phyloP scores from a whole-genome alignment of 768 basidiomycete species.

The Pleurotus eryngii region DNA sequence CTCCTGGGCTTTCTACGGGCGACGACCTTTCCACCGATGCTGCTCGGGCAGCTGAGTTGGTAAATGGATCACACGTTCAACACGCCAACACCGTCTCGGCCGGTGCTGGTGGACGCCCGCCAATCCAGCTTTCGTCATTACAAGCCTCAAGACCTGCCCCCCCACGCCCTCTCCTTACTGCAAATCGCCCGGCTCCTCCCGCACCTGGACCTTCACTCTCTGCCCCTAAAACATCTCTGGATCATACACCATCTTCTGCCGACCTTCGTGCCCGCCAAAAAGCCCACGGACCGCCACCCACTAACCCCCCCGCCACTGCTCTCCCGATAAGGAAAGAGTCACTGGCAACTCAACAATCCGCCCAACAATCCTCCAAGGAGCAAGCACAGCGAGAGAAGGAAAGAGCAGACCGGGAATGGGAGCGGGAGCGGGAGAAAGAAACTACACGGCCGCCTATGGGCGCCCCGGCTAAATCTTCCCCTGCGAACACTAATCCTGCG shows the following conservation, averaged over 20 bases:
- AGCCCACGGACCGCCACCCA: constrained; percentile 46
- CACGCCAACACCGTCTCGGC: constrained; percentile 22
- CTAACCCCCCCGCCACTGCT: constrained; percentile 11
- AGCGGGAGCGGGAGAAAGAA: constrained; percentile 31
- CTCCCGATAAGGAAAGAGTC: constrained; percentile 53
- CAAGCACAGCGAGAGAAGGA: constrained; percentile 15
- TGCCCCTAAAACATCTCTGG: constrained; percentile 31
- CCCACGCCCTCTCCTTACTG: constrained; percentile 60
- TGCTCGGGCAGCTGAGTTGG: constrained; percentile 59
- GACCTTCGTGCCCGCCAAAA: constrained; percentile 67
- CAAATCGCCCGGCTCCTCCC: constrained; percentile 51
- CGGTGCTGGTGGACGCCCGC: constrained; percentile 8
- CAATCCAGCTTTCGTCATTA: constrained; percentile 20
- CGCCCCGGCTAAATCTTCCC: constrained; percentile 37
- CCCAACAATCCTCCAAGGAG: constrained; percentile 22
- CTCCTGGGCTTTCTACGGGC: constrained; percentile 32
- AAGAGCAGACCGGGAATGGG: constrained; percentile 16
- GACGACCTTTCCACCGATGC: constrained; percentile 44
- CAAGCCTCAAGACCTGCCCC: constrained; percentile 67
- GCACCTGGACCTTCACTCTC: constrained; percentile 30
- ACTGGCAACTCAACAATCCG: constrained; percentile 25
- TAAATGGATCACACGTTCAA: constrained; percentile 48
- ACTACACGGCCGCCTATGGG: constrained; percentile 36
- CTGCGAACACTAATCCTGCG: constrained; percentile 43
- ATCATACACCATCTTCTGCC: constrained; percentile 57